A percentile compares a stretch with the other conserved stretches of the same genome.
phyloP scores from a whole-genome alignment of 1,284 basidiomycete species.

The Earliella scabrosa region DNA sequence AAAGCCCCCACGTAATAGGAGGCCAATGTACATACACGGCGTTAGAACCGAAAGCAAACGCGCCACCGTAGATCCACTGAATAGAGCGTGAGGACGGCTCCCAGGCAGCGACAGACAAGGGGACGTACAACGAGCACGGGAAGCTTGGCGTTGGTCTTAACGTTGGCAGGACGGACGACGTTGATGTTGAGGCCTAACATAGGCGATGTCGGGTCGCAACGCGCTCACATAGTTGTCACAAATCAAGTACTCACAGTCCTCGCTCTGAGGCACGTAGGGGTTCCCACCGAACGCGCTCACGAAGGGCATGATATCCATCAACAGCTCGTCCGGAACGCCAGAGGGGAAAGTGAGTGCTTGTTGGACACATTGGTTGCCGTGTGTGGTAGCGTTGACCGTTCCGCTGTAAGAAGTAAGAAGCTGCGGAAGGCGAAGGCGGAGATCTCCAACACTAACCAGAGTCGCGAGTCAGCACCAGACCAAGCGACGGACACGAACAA shows the following conservation, averaged over 20 bases:
- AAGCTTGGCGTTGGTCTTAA: slow-evolving; percentile 43
- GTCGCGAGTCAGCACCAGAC: slow-evolving; percentile 36
- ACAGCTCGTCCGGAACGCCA: slow-evolving; percentile 37
- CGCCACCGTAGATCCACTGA: slow-evolving; percentile 1
- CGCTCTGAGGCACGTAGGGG: slow-evolving; percentile 32
- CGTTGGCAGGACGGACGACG: slow-evolving; percentile 50
- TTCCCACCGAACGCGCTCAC: neutral
- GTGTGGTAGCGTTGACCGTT: slow-evolving; percentile 42
- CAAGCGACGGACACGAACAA: slow-evolving; percentile 27
- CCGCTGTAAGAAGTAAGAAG: slow-evolving; percentile 44
- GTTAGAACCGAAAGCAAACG: neutral
- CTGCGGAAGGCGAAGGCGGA: slow-evolving; percentile 49
- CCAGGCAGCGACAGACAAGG: neutral
- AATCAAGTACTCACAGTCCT: slow-evolving; percentile 55
- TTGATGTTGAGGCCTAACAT: slow-evolving; percentile 57
- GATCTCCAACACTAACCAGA: slow-evolving; percentile 20
- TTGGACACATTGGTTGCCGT: slow-evolving; percentile 54
- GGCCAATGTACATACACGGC: neutral
- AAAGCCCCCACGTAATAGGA: neutral
- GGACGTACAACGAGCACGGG: slow-evolving; percentile 56
- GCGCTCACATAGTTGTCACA: no score
- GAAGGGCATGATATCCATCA: slow-evolving; percentile 26
- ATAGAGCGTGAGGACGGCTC: neutral
- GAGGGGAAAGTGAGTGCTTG: slow-evolving; percentile 32
- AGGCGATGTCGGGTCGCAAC: no score